Evolutionary conservation across 2,329 filamentous ascomycete species (phyloP), one percentile per base, ranked within the genome.

Genomic region (Ophiostoma pallidulum): DNA sequence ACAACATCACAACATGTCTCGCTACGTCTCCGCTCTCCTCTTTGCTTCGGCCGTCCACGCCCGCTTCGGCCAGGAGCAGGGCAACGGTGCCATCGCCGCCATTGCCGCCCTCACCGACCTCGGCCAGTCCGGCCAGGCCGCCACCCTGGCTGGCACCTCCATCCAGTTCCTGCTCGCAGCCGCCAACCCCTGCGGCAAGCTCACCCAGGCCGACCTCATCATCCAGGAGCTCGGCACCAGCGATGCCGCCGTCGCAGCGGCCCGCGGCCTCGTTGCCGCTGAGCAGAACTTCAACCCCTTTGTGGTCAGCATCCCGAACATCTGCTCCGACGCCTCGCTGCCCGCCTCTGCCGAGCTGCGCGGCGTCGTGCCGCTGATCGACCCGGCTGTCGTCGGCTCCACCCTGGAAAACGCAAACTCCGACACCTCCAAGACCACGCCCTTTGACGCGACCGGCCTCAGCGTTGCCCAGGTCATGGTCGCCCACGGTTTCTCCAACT

Each of bases 291-390:
- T 56, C 38, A 56, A 56, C 36, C 79, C 78, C 44, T 84, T 79
- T 54, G 74, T 64, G 48, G 72, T 75, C 52, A 67, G 66, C 57
- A 70, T 78, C 29, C 80, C 77, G 16, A 77, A 71, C 52, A 74
- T 86, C 59, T 86, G 82, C 64, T 73, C 68, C 32, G 78, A 86
- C 53, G 65, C 79, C 2, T 66, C 70, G 22, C 74, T 86, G 2
- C 82, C 82, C 10, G 73, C 69, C 28, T 83, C 77, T 8, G 63
- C 64, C 20, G 71, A 70, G 47, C 75, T 86, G 28, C 72, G 82
- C 37, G 82, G 82, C 52, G 79, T 86, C 48, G 70, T 83, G 4
- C 81, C 82, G 22, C 69, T 82, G 14, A 74, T 86, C 52, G 82
- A 86, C 60, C 81, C 82, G 3, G 75, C 65, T 51, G 78, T 84